Conservation (phyloP, 306 rosid genomes). For the Coriaria nepalensis region DNA sequence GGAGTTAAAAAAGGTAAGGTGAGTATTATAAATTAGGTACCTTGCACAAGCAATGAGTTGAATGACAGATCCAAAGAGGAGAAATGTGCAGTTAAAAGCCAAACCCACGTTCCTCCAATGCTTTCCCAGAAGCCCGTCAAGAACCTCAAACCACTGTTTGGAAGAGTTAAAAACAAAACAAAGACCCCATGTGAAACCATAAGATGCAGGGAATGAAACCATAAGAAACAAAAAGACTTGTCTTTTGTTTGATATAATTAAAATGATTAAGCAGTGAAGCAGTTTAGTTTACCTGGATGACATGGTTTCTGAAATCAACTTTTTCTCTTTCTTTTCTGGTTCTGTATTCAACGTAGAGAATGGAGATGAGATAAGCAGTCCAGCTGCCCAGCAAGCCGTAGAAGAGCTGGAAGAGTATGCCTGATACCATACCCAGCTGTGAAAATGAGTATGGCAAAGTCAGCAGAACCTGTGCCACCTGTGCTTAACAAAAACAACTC, state of each 20-base stretch:
- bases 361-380: slow-evolving; percentile 95
- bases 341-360: slow-evolving; percentile 84
- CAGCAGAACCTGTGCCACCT: slow-evolving; percentile 98
- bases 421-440: slow-evolving; percentile 90
- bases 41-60: slow-evolving; percentile 99
- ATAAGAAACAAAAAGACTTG: too few species aligned
- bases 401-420: slow-evolving; percentile 78
- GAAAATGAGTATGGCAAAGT: slow-evolving; percentile 95
- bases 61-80: slow-evolving; percentile 98
- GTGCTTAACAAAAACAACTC: slow-evolving; percentile 2
- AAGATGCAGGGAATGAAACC: too few species aligned
- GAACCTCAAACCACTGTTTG: slow-evolving; percentile 87
- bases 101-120: slow-evolving; percentile 98
- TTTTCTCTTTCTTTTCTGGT: slow-evolving; percentile 93
- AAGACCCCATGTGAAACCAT: slow-evolving; percentile 18
- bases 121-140: slow-evolving; percentile 93
- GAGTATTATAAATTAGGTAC: slow-evolving; percentile 20
- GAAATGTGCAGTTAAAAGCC: slow-evolving; percentile 97
- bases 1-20: slow-evolving; percentile 14
- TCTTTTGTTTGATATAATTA: not conserved
- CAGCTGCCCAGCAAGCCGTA: slow-evolving; percentile 89
- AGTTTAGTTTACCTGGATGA: slow-evolving; percentile 48
- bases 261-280: not conserved
- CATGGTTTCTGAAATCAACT: slow-evolving; percentile 90
- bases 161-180: not conserved